Percentiles rank a stretch among this genome's conserved stretches.
phyloP scores from a whole-genome alignment of 768 basidiomycete species.

The Kwoniella europaea region DNA sequence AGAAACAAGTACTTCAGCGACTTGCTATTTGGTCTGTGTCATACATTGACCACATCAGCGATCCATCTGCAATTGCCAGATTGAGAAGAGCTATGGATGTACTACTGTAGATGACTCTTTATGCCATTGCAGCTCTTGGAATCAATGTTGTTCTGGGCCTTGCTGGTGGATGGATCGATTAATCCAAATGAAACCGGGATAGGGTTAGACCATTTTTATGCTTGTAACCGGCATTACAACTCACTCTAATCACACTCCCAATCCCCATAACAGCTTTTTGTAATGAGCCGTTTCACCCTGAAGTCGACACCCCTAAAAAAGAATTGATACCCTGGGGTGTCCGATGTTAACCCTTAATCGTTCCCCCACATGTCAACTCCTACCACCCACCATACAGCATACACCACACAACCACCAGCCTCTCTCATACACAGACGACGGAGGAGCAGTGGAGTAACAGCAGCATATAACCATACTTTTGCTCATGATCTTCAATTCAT shows the following conservation, averaged over 20 bases:
- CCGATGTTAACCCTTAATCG: not conserved
- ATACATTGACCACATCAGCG: no score
- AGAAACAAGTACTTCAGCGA: no score
- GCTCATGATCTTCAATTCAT: not conserved
- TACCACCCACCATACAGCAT: not conserved
- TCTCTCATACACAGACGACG: not conserved
- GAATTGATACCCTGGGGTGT: not conserved
- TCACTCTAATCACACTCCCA: not conserved
- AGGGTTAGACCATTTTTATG: not conserved
- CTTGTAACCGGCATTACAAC: not conserved
- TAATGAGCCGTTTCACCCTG: not conserved
- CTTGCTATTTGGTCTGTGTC: no score
- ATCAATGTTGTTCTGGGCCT: not conserved
- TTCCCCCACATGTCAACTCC: not conserved
- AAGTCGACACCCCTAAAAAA: not conserved
- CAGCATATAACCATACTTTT: not conserved
- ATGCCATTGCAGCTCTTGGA: no score
- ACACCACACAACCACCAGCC: not conserved
- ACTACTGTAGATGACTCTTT: no score
- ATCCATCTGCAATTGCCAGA: no score
- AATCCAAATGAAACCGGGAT: not conserved
- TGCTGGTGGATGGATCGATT: not conserved
- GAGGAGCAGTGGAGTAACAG: not conserved
- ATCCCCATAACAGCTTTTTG: not conserved
- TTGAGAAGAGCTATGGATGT: no score